Evolutionary conservation across 2,329 filamentous ascomycete genomes (phyloP).

Genomic region (Tolypocladium amazonense): DNA sequence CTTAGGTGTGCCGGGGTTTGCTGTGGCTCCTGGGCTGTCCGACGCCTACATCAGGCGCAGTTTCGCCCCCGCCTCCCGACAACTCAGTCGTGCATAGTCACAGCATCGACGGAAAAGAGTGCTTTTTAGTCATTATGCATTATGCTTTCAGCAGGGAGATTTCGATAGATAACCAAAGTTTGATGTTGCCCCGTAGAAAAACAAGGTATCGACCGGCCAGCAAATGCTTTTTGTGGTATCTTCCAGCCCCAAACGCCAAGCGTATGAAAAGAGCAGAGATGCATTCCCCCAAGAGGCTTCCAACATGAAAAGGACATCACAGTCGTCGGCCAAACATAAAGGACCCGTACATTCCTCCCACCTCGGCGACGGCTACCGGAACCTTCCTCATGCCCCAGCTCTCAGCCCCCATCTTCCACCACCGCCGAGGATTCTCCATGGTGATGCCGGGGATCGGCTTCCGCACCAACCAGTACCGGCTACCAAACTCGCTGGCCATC

Average conservation of each 20-base stretch:
- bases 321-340: constrained; percentile 54
- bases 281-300: background rate
- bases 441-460: constrained; percentile 24
- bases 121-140: background rate
- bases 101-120: too few species aligned
- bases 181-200: background rate
- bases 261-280: constrained; percentile 9
- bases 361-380: constrained; percentile 81
- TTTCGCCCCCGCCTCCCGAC: background rate
- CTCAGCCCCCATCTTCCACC: constrained; percentile 77
- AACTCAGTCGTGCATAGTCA: background rate
- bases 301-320: constrained; percentile 18
- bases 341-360: constrained; percentile 84
- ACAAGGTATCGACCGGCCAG: background rate
- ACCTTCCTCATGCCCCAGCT: constrained; percentile 86
- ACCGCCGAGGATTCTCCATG: constrained; percentile 38
- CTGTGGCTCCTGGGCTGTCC: too few species aligned
- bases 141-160: background rate
- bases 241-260: constrained; percentile 6
- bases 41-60: background rate
- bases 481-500: constrained; percentile 59
- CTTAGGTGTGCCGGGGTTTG: background rate
- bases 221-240: constrained; percentile 6
- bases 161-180: background rate
- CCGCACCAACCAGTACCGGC: constrained; percentile 57